These are phyloP conservation scores for Aspergillus ochraceus DNA, from an alignment of 2,329 filamentous ascomycete species.

Conservation along the genomic window DNA sequence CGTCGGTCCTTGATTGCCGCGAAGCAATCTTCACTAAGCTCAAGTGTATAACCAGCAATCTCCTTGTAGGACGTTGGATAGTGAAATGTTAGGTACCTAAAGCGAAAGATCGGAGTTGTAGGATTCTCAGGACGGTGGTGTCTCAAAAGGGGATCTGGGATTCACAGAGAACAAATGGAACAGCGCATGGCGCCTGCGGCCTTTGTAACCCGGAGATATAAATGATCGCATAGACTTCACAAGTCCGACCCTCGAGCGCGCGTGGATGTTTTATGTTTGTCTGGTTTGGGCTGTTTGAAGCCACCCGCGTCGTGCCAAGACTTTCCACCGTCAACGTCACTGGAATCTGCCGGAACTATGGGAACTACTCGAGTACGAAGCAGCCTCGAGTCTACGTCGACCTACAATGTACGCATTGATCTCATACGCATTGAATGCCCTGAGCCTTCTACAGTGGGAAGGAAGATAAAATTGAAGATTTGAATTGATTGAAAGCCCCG, in stretches of 20 bases:
- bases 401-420: no score
- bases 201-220: neutral
- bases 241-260: neutral
- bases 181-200: slow-evolving; percentile 10
- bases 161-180: slow-evolving; percentile 2
- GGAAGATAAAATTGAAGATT: neutral
- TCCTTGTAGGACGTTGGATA: neutral
- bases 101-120: neutral
- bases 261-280: slow-evolving; percentile 27
- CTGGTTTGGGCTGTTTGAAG: slow-evolving; percentile 27
- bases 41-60: neutral
- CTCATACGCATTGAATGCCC: no score
- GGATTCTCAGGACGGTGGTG: neutral
- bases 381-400: no score
- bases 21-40: neutral
- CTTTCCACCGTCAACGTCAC: neutral
- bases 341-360: neutral
- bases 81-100: neutral
- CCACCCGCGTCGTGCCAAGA: slow-evolving; percentile 17
- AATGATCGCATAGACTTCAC: neutral
- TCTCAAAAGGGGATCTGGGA: neutral
- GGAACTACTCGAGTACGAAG: no score
- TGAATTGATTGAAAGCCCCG: slow-evolving; percentile 3
- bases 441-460: no score
- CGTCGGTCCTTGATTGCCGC: slow-evolving; percentile 12